A percentile compares a stretch with the other conserved stretches of the same genome.
These are phyloP conservation scores for Sporothrix pseudoabietina DNA, from an alignment of 2,329 filamentous ascomycete genomes.

Conservation along the genomic window DNA sequence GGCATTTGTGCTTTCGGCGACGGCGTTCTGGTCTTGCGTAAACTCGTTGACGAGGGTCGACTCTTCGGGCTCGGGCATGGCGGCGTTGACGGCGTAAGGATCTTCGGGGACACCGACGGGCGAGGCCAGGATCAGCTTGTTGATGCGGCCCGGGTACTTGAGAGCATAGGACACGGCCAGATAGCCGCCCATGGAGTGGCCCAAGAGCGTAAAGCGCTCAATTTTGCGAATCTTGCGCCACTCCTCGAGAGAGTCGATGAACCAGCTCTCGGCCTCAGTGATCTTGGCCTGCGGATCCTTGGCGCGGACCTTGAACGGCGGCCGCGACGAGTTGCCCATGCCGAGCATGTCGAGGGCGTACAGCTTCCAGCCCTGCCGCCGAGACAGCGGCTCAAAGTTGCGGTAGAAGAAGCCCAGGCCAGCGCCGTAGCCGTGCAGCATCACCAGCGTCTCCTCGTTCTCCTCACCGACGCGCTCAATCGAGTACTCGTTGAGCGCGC, in stretches of 20 bases:
- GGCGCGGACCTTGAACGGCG: conserved; percentile 79
- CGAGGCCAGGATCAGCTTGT: conserved; percentile 93
- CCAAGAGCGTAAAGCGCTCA: conserved; percentile 88
- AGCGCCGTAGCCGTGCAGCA: conserved; percentile 95
- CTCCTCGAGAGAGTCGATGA: conserved; percentile 93
- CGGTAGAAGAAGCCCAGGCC: conserved; percentile 98
- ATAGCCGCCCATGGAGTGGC: conserved; percentile 92
- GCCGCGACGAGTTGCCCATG: conserved; percentile 86
- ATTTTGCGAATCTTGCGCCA: conserved; percentile 89
- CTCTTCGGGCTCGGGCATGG: conserved; percentile 74
- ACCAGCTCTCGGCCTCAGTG: conserved; percentile 89
- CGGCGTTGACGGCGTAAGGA: conserved; percentile 80
- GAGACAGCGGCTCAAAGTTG: conserved; percentile 87
- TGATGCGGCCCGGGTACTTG: conserved; percentile 91
- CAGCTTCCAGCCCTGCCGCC: conserved; percentile 78
- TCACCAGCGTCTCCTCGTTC: conserved; percentile 83
- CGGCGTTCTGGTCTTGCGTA: conserved; percentile 67
- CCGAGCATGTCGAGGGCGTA: conserved; percentile 94
- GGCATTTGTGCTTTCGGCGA: conserved; percentile 43
- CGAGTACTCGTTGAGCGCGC: conserved; percentile 89
- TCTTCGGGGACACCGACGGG: conserved; percentile 95
- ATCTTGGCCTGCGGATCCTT: conserved; percentile 84
- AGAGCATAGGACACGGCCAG: conserved; percentile 92
- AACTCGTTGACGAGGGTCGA: conserved; percentile 78
- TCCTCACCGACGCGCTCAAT: conserved; percentile 80